Conservation (phyloP, 2,329 filamentous ascomycete species). For the Colletotrichum echinochloae region DNA sequence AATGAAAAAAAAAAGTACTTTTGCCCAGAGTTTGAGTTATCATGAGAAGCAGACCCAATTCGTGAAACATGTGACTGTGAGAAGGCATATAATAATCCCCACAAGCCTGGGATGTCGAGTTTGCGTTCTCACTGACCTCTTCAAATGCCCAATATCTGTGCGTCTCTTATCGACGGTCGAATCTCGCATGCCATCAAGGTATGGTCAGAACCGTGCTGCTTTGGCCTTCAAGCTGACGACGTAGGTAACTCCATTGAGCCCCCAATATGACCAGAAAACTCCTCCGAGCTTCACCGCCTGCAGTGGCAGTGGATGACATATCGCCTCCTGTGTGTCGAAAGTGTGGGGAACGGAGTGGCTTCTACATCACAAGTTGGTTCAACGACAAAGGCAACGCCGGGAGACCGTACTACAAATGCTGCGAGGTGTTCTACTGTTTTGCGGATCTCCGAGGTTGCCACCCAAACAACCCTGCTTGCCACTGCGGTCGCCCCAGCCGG, state of each 20-base stretch:
- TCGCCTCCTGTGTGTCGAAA: not conserved
- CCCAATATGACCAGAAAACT: not conserved
- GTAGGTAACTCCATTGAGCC: not conserved
- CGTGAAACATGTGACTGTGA: not conserved
- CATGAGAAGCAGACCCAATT: not conserved
- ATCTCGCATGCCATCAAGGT: not conserved
- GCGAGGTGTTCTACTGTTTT: not conserved
- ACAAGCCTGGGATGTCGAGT: not conserved
- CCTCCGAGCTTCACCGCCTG: too few relatives aligned
- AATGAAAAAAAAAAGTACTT: too few relatives aligned
- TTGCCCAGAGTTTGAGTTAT: too few relatives aligned
- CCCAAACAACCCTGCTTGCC: not conserved
- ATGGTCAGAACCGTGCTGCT: not conserved
- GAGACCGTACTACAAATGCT: conserved; percentile 1
- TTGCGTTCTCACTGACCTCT: not conserved
- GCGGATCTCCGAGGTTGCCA: not conserved
- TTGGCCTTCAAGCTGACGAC: not conserved
- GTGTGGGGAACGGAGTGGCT: not conserved
- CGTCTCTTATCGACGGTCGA: not conserved
- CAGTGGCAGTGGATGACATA: not conserved
- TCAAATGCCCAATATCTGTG: accelerated
- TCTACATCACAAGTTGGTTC: not conserved
- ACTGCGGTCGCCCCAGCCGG: not conserved
- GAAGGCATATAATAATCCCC: not conserved
- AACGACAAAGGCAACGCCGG: conserved; percentile 15